Evolutionary conservation across 2,329 filamentous ascomycete genomes (phyloP), one percentile per base, ranked within the genome.

Genomic region (Xylariaceae sp.): DNA sequence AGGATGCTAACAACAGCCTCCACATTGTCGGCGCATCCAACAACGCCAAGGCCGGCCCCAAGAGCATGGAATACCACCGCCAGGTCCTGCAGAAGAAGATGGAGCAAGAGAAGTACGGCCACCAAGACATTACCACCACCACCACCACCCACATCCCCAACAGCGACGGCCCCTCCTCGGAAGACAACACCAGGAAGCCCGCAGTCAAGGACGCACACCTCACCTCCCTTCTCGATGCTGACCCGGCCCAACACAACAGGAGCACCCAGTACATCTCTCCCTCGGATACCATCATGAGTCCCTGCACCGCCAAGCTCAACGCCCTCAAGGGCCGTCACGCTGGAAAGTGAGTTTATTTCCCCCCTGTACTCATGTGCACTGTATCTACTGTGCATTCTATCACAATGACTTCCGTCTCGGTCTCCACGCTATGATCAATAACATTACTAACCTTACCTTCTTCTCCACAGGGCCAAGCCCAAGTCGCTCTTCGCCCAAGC

Each of bases 241-340:
- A 33, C 36, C 47, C 55, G 58, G 46, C 41, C 50, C 50, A 49
- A 50, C 19, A 39, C 42, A 42, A 47, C 54, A 66, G 73, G 60
- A 73, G 74, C 47, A 64, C 71, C 42, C 74, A 77, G 62, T 93
- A 92, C 73, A 77, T 92, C 69, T 92, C 88, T 16, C 90, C 90
- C 2, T 92, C 88, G n/a, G 90, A 95, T 71, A 85, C 84, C 72
- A 92, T 95, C 76, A 89, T 91, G 85, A 91, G 87, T 63, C 90
- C 90, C 34, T 91, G 89, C 71, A 88, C 86, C 16, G 86, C 88
- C 70, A 94, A 94, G 79, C 81, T 94, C 63, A 87, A 80, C 58
- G 86, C 87, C 39, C 83, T 92, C 71, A 88, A 89, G 73, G 89
- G 83, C 74, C 91, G 90, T 76, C 86, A 90, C 65, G 85, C 85